Conservation (phyloP, 768 basidiomycete genomes). For the Austroboletus festivus region DNA sequence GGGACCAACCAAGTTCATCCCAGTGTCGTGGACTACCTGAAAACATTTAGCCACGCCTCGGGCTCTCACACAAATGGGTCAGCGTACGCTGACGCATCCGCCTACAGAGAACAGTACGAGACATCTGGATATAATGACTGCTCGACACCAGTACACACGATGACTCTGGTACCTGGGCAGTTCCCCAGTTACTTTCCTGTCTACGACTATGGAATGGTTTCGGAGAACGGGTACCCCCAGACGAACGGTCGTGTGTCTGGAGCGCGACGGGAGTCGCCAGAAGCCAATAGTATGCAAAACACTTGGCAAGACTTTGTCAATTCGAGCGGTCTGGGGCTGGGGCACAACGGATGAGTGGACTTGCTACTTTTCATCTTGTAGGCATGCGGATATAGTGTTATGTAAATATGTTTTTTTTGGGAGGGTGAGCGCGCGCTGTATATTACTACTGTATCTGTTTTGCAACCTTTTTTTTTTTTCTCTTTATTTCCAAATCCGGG, state of each 20-base stretch:
- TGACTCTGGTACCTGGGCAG: conserved; percentile 31
- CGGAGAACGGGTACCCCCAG: conserved; percentile 34
- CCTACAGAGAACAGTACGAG: conserved; percentile 28
- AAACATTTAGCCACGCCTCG: conserved; percentile 47
- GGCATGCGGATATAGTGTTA: conserved; percentile 1
- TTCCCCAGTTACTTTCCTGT: conserved; percentile 76
- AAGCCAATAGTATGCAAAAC: conserved; percentile 53
- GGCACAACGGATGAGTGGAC: conserved; percentile 9
- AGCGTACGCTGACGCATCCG: conserved; percentile 22
- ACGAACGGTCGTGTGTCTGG: conserved; percentile 38
- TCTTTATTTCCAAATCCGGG: not conserved
- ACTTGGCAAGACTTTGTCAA: conserved; percentile 64
- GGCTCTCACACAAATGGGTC: conserved; percentile 20
- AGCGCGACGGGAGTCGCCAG: conserved; percentile 44
- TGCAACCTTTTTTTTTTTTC: conserved; percentile 21
- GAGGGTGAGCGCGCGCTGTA: conserved; percentile 9
- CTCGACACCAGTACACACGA: conserved; percentile 26
- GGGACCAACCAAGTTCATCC: conserved; percentile 53
- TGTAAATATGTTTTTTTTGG: conserved; percentile 7
- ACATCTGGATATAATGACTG: conserved; percentile 19
- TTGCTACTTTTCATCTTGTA: conserved; percentile 14
- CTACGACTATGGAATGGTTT: conserved; percentile 58
- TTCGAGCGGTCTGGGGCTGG: conserved; percentile 24
- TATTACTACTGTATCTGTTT: conserved; percentile 16
- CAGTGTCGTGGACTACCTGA: conserved; percentile 65